Conservation (phyloP, 371 early-diverging fungal genomes). For the Mucor ambiguus region DNA sequence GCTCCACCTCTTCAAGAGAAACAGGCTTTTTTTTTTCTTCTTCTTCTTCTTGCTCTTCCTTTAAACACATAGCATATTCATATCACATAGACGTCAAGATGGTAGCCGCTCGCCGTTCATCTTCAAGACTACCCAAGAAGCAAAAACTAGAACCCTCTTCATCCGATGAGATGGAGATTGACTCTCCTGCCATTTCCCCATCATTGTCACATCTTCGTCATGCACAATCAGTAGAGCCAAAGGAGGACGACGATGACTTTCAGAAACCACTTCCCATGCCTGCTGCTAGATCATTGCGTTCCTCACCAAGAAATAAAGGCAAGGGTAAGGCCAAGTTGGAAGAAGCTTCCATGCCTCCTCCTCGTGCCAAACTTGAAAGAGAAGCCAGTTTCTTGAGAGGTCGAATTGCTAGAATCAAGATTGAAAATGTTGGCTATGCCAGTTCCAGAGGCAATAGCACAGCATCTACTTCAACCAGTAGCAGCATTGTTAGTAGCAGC, state of each 20-base stretch:
- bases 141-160: neutral
- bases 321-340: neutral
- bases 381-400: neutral
- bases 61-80: neutral
- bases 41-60: slow-evolving; percentile 13
- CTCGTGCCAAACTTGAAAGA: neutral
- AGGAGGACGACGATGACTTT: slow-evolving; percentile 10
- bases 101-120: slow-evolving; percentile 16
- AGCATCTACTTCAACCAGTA: neutral
- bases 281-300: neutral
- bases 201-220: neutral
- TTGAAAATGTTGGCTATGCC: neutral
- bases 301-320: neutral
- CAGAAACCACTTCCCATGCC: slow-evolving; percentile 7
- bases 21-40: neutral
- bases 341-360: neutral
- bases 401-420: neutral
- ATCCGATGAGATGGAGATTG: neutral
- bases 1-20: neutral
- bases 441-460: neutral
- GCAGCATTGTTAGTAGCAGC: neutral
- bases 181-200: neutral
- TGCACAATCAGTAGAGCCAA: neutral
- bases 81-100: neutral
- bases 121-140: neutral